Base-by-base conservation (phyloP, 2,329 filamentous ascomycete genomes). In the Fusarium sp. region DNA sequence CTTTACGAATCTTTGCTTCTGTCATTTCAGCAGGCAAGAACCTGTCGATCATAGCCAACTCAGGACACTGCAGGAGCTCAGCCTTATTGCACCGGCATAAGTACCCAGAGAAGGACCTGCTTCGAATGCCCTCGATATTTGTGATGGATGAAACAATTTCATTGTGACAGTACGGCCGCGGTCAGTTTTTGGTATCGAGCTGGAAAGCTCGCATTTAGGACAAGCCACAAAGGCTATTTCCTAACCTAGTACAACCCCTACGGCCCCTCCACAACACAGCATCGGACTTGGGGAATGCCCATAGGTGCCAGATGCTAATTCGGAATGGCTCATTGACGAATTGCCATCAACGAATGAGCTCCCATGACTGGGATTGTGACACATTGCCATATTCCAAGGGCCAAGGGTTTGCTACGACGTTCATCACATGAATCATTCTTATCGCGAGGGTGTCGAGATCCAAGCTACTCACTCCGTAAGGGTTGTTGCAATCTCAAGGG, bases 271-370 rank as follows among this genome's bases (percentile, higher is more conserved):
- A 45, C 58, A 63, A 47, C 54, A 48, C 51, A 65, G 48, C 24
- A 78, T 77, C 63, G 63, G 63, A 28, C 55, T 77, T 74, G 49
- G 41, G 24, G 54, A 73, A 75, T 72, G n/a, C 68, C 70, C 70
- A 73, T 76, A 42, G 28, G 47, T 48, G 44, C 45, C 64, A 65
- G 56, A 78, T 74, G 75, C 75, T 33, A 78, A 70, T 76, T 66
- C n/a, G 28, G 39, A 45, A 77, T 77, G 74, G 75, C n/a, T 44
- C 54, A 77, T 72, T 70, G 48, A 51, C 33, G n/a, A 62, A 78
- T 70, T 73, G 54, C 72, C 75, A 77, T 78, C 35, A 44, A 51
- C 47, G 44, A 36, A 33, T 35, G 28, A 26, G 48, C 33, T 67
- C 22, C 33, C 14, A 28, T 26, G 44, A 54, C 42, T 55, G 38